Evolutionary conservation across 257 asterid genomes (phyloP).

Genomic region (Gentiana dahurica): DNA sequence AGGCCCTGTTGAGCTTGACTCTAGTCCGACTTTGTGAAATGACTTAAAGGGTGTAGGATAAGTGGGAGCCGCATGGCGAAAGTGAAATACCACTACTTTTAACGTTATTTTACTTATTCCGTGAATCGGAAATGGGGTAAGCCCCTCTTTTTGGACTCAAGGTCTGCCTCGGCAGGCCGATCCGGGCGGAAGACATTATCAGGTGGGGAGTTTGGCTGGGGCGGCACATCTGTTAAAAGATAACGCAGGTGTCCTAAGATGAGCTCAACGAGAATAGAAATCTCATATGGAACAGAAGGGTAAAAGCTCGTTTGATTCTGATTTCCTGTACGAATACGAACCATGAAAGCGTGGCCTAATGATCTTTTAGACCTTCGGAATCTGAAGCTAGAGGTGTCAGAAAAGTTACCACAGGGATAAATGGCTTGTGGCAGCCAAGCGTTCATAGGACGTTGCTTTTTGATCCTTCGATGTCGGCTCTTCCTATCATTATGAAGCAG

Average conservation of each 20-base stretch:
- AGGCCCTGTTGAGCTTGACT: slow-evolving; percentile 70
- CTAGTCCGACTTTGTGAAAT: slow-evolving; percentile 48
- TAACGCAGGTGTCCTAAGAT: not conserved
- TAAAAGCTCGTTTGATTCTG: too few species aligned
- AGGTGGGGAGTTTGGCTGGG: slow-evolving; percentile 23
- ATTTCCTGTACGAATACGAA: too few species aligned
- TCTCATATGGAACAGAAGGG: too few species aligned
- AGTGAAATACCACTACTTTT: slow-evolving; percentile 79
- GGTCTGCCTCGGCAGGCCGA: slow-evolving; percentile 6
- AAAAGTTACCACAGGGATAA: too few species aligned
- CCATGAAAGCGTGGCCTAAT: too few species aligned
- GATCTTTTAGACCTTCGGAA: too few species aligned
- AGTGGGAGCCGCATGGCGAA: slow-evolving; percentile 11
- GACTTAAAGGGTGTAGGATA: slow-evolving; percentile 26
- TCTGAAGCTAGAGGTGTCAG: too few species aligned
- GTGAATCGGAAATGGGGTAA: slow-evolving; percentile 66
- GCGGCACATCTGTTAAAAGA: slow-evolving; percentile 18
- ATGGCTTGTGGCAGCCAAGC: too few species aligned
- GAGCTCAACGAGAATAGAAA: too few species aligned
- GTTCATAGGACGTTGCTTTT: too few species aligned
- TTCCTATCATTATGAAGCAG: too few species aligned
- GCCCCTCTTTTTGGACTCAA: slow-evolving; percentile 46
- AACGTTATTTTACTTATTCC: slow-evolving; percentile 77
- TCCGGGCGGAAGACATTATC: slow-evolving; percentile 20
- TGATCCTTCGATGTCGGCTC: too few species aligned